Evolutionary conservation across 257 asterid genomes (phyloP).

Genomic region (Salvia rosmarinus): DNA sequence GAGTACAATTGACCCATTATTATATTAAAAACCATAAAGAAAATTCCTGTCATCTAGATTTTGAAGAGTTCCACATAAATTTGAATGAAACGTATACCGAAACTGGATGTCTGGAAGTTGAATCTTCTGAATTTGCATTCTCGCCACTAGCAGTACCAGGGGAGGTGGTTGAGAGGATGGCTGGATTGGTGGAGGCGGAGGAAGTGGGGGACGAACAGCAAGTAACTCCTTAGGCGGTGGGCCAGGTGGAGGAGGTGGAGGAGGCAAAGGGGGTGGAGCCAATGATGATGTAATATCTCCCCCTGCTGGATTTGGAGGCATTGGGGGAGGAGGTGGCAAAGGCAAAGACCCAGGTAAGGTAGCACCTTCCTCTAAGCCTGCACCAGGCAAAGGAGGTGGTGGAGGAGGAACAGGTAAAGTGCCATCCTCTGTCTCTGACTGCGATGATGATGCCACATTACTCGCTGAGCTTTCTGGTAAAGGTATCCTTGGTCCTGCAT

Average conservation of each 20-base stretch:
- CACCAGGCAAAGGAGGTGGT: slow-evolving; percentile 70
- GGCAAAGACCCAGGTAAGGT: slow-evolving; percentile 64
- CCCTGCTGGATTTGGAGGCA: slow-evolving; percentile 71
- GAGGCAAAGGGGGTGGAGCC: slow-evolving; percentile 49
- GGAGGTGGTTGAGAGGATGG: slow-evolving; percentile 71
- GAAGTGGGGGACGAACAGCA: slow-evolving; percentile 52
- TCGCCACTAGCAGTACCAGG: slow-evolving; percentile 68
- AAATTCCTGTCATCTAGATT: slow-evolving; percentile 9
- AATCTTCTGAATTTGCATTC: slow-evolving; percentile 53
- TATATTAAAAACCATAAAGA: not conserved
- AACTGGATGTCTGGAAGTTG: slow-evolving; percentile 47
- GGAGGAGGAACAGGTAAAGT: slow-evolving; percentile 61
- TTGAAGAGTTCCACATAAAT: slow-evolving; percentile 4
- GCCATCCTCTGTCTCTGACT: slow-evolving; percentile 61
- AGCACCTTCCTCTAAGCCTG: slow-evolving; percentile 60
- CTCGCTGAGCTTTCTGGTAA: slow-evolving; percentile 71
- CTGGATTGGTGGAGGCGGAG: slow-evolving; percentile 67
- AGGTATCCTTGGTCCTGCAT: slow-evolving; percentile 88
- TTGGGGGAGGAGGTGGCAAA: slow-evolving; percentile 90
- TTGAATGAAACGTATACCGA: slow-evolving; percentile 53
- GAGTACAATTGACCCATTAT: not conserved
- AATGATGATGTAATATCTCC: slow-evolving; percentile 47
- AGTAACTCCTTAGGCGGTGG: slow-evolving; percentile 84
- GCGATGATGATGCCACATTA: slow-evolving; percentile 73
- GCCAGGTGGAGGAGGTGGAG: slow-evolving; percentile 91